Percentiles rank a stretch among this genome's conserved stretches.
Conservation (phyloP, 306 rosid species). For the Pyrus betulifolia region DNA sequence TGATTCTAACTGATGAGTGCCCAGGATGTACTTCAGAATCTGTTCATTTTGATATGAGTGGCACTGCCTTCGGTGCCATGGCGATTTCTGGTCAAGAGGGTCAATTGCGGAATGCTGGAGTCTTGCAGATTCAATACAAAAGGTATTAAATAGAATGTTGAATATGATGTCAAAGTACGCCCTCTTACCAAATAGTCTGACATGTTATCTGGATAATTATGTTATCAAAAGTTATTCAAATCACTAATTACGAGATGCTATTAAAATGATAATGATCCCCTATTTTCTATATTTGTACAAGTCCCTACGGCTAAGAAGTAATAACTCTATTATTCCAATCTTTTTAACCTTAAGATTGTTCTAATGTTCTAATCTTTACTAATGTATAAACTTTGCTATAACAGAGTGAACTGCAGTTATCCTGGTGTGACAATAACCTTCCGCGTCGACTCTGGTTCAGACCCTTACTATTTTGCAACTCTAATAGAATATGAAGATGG, state of each 20-base stretch:
- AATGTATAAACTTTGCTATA: not conserved
- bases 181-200: not conserved
- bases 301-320: too few species aligned
- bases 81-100: conserved; percentile 44
- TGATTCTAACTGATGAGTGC: conserved; percentile 70
- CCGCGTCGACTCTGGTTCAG: conserved; percentile 48
- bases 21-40: conserved; percentile 46
- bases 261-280: too few species aligned
- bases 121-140: conserved; percentile 42
- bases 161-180: not conserved
- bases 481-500: conserved; percentile 53
- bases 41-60: conserved; percentile 78
- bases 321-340: too few species aligned
- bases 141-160: conserved; percentile 21
- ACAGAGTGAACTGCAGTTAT: conserved; percentile 50
- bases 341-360: too few species aligned
- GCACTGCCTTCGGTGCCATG: conserved; percentile 81
- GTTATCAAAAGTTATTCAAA: not conserved
- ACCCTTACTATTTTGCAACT: conserved; percentile 45
- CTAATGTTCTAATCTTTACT: too few species aligned
- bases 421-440: conserved; percentile 36
- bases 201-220: not conserved
- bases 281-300: too few species aligned
- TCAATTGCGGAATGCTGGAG: conserved; percentile 47
- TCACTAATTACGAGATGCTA: too few species aligned